These are phyloP conservation scores for Aphanomyces astaci DNA, from an alignment of 352 stramenopile genomes.

Conservation along the genomic window DNA sequence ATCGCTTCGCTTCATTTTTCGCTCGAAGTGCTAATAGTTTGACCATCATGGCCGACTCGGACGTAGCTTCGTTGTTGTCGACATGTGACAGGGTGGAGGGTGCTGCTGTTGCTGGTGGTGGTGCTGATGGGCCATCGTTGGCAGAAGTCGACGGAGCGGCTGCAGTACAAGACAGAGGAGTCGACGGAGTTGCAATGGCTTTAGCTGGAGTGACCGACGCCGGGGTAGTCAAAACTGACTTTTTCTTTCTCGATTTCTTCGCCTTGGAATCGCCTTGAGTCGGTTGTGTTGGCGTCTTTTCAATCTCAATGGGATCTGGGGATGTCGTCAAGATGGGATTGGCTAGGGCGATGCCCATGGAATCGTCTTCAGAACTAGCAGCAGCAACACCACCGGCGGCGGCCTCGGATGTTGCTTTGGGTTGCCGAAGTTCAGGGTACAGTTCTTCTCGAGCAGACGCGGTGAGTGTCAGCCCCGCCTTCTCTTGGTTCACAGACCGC, in stretches of 20 bases:
- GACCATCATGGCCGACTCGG: slow-evolving; percentile 61
- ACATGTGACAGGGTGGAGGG: background rate
- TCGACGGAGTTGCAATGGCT: background rate
- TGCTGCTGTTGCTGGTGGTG: too few relatives aligned
- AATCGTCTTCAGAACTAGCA: slow-evolving; percentile 23
- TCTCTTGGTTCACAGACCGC: slow-evolving; percentile 66
- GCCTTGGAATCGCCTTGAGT: background rate
- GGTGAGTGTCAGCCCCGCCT: slow-evolving; percentile 56
- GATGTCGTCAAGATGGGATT: background rate
- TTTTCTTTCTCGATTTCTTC: slow-evolving; percentile 26
- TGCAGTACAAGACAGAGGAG: background rate
- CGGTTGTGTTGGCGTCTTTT: background rate
- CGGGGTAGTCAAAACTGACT: slow-evolving; percentile 1
- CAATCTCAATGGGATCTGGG: too few relatives aligned
- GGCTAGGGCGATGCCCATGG: background rate
- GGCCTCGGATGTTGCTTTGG: background rate
- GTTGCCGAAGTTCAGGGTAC: slow-evolving; percentile 30
- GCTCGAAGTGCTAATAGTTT: slow-evolving; percentile 55
- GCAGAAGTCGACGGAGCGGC: background rate
- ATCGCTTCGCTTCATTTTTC: slow-evolving; percentile 75
- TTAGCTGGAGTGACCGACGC: background rate
- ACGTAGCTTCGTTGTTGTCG: slow-evolving; percentile 26
- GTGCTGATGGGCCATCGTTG: too few relatives aligned
- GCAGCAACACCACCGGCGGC: slow-evolving; percentile 27
- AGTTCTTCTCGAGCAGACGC: slow-evolving; percentile 46